phyloP scores from a whole-genome alignment of 805 yeast genomes.

The Metschnikowia kofuensis region DNA sequence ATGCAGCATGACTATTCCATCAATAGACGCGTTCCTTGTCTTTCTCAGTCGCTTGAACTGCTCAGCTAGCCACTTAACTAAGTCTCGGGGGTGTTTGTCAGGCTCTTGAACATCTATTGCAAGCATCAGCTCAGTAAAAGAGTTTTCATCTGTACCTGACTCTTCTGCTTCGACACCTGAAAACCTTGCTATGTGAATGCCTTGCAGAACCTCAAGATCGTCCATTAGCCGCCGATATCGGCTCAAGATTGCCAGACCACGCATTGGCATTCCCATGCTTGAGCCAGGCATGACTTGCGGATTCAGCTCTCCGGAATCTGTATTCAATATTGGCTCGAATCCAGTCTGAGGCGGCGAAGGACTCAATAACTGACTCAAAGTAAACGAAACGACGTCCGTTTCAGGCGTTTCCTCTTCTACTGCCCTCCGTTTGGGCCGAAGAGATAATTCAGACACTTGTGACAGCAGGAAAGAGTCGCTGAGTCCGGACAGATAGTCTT shows the following conservation, averaged over 20 bases:
- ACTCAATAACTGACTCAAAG: neutral
- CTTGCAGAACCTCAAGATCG: slow-evolving; percentile 7
- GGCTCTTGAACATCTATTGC: neutral
- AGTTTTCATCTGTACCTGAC: slow-evolving; percentile 1
- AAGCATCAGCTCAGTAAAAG: slow-evolving; percentile 7
- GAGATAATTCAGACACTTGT: neutral
- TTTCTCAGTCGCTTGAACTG: slow-evolving; percentile 5
- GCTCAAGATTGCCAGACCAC: neutral
- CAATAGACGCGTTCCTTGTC: slow-evolving; percentile 1
- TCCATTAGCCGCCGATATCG: slow-evolving; percentile 1
- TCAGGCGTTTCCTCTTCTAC: neutral
- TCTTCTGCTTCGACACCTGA: neutral
- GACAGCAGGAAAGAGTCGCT: slow-evolving; percentile 6
- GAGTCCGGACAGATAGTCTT: neutral
- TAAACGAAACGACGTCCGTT: neutral
- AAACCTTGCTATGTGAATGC: neutral
- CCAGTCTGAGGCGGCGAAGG: neutral
- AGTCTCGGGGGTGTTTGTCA: neutral
- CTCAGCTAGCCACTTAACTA: slow-evolving; percentile 2
- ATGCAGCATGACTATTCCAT: slow-evolving; percentile 3
- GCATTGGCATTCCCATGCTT: neutral
- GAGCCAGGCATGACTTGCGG: neutral
- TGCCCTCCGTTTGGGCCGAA: neutral
- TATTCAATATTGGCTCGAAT: neutral
- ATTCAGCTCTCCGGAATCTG: neutral